Base-by-base conservation (phyloP, 1,284 basidiomycete genomes). In the Boletus hoseneyae region DNA sequence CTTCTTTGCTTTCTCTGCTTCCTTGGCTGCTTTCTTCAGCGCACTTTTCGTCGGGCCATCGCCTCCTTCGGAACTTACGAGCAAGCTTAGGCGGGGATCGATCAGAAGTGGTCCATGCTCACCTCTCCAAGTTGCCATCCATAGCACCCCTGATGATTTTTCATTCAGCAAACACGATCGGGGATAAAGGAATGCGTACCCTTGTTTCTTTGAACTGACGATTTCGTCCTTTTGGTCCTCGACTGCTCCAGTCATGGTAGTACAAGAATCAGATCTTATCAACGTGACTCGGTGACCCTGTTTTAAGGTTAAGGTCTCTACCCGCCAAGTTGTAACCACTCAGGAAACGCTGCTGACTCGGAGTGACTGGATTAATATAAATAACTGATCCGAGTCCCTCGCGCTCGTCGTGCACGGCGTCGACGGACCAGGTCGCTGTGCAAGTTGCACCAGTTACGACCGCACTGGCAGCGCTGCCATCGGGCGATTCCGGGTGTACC, bases 1-100 rank as follows among this genome's bases (percentile, higher is more conserved):
- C 70, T 93, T 95, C 70, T 87, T 89, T 21, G 87, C 90, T 66
- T 99, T 98, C 71, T 97, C 93, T 16, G 87, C 89, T 54, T 90
- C 88, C 70, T 96, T 97, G 27, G 90, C 90, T 30, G 85, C 82
- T 74, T 95, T 97, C 77, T 98, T 98, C 56, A 94, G 73, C 64
- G 96, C 93, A 65, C 79, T 93, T 73, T 97, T 97, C 52, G 88
- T 87, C 7, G 88, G 87, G 18, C 74, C 82, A 30, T 71, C 60
- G 23, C 70, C 55, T 44, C 66, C 67, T 61, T 73, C 65, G 10
- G 42, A 37, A 45, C 66, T 68, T 49, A 3, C 21, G 50, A 41
- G 19, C 33, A 37, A 42, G 42, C 49, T 53, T 47, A 36, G 29
- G 27, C 23, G 30, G 25, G 4, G 41, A 50, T 39, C 40, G 42